Evolutionary conservation across 371 early-diverging fungal genomes (phyloP).

Genomic region (Zancudomyces culisetae): DNA sequence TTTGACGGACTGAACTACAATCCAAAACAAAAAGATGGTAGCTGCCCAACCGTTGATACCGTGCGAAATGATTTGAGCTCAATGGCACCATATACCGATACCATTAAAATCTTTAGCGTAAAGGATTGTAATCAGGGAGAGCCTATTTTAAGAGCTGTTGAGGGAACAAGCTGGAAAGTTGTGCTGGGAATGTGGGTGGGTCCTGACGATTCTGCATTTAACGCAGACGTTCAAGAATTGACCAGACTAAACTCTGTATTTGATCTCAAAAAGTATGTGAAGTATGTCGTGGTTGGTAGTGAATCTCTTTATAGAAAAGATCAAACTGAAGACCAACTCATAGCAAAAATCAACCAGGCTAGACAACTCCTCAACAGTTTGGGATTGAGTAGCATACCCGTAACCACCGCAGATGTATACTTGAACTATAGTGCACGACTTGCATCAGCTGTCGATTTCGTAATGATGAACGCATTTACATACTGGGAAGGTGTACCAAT

Average conservation of each 20-base stretch:
- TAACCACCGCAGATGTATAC: constrained; percentile 33
- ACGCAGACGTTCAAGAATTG: constrained; percentile 25
- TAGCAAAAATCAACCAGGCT: constrained; percentile 22
- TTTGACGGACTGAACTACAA: constrained; percentile 34
- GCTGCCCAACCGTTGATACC: constrained; percentile 27
- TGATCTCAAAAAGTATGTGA: constrained; percentile 19
- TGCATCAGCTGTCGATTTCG: constrained; percentile 28
- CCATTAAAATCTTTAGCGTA: constrained; percentile 27
- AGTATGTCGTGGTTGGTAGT: constrained; percentile 35
- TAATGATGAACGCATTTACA: constrained; percentile 38
- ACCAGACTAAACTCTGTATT: constrained; percentile 11
- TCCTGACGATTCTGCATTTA: constrained; percentile 22
- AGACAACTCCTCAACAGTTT: constrained; percentile 14
- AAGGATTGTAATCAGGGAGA: constrained; percentile 30
- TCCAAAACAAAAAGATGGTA: constrained; percentile 21
- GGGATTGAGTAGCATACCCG: constrained; percentile 19
- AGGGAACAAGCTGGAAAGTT: constrained; percentile 28
- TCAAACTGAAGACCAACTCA: constrained; percentile 21
- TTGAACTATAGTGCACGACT: constrained; percentile 24
- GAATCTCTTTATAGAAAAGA: constrained; percentile 31
- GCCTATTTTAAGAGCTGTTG: constrained; percentile 28
- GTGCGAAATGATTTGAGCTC: constrained; percentile 24
- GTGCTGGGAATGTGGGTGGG: constrained; percentile 38
- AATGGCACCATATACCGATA: constrained; percentile 26
- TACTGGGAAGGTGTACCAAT: constrained; percentile 34